phyloP scores from a whole-genome alignment of 495 filamentous ascomycete genomes.

The Neurospora sp. region DNA sequence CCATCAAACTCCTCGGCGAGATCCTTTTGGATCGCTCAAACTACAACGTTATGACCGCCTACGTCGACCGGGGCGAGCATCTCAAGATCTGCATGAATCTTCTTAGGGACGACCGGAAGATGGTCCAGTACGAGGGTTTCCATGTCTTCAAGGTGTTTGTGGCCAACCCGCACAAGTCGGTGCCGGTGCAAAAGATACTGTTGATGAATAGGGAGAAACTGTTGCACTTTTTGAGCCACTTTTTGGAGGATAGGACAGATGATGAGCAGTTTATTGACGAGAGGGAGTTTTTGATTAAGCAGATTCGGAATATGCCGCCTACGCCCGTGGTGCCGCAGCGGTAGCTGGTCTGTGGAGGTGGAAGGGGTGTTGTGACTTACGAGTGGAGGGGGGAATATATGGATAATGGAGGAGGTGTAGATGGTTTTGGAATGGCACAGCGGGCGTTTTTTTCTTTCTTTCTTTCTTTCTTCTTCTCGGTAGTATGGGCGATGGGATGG shows the following conservation, averaged over 20 bases:
- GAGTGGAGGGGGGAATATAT: neutral
- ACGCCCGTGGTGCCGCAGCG: slow-evolving; percentile 48
- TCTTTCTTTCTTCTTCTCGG: neutral
- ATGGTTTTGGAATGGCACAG: neutral
- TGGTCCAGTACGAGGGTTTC: slow-evolving; percentile 99
- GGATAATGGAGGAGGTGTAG: neutral
- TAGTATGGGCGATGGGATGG: neutral
- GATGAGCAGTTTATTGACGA: slow-evolving; percentile 99
- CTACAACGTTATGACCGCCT: slow-evolving; percentile 95
- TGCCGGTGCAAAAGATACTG: slow-evolving; percentile 86
- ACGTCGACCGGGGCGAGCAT: slow-evolving; percentile 90
- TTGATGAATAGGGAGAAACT: slow-evolving; percentile 91
- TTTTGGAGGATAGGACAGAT: slow-evolving; percentile 89
- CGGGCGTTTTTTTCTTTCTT: neutral
- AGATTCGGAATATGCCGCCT: slow-evolving; percentile 71
- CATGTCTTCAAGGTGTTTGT: slow-evolving; percentile 99
- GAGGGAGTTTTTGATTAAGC: slow-evolving; percentile 89
- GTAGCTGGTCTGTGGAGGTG: slow-evolving; percentile 5
- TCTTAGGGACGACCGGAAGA: slow-evolving; percentile 85
- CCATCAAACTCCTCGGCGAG: slow-evolving; percentile 93
- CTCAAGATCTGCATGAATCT: slow-evolving; percentile 98
- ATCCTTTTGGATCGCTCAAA: slow-evolving; percentile 90
- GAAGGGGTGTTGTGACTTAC: neutral
- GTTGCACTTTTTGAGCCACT: slow-evolving; percentile 76
- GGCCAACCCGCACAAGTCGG: slow-evolving; percentile 92